Base-by-base conservation (phyloP, 2,329 filamentous ascomycete species). In the Cladosporium phlei region DNA sequence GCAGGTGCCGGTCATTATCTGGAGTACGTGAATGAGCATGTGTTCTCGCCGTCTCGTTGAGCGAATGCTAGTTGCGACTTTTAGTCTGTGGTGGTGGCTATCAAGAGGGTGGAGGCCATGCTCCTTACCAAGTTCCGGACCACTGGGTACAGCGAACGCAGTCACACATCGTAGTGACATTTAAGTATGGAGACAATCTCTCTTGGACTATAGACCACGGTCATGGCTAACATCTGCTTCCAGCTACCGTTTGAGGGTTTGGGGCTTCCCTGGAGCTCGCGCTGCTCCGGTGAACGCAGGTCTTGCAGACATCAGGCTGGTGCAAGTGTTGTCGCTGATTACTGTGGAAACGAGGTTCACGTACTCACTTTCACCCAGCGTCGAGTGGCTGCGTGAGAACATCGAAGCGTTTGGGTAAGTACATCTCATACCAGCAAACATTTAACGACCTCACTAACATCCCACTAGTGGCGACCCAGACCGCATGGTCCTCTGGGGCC, bases 51-150 rank as follows among this genome's bases (percentile, higher is more conserved):
- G n/a, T n/a, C n/a, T n/a, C n/a, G n/a, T n/a, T n/a, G n/a, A n/a
- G n/a, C n/a, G n/a, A n/a, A 33, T 14, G 30, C 30, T 33, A 14
- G 17, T 56, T 70, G 24, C 6, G 6, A n/a, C 60, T 66, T n/a
- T 73, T 70, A 60, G 63, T 74, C 20, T 66, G 69, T 20, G 72
- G 71, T 2, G 72, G 72, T 7, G 66, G 68, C 1, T 72, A 69
- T 47, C 50, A 59, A 12, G 65, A 61, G 2, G 71, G 71, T 16
- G 69, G 69, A 24, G 58, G 67, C 6, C 60, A 69, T 20, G 64
- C 71, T 3, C 66, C 69, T 2, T 73, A 66, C 50, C 69, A 72
- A 48, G 63, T 69, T 20, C 70, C 70, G 1, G 54, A 63, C 4
- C 55, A 60, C 14, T 69, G 70, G 65, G 66, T 70, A 2, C 58